Evolutionary conservation across 805 yeast species (phyloP), one percentile per base, ranked within the genome.

Genomic region (Wickerhamiella kurtzmanii): DNA sequence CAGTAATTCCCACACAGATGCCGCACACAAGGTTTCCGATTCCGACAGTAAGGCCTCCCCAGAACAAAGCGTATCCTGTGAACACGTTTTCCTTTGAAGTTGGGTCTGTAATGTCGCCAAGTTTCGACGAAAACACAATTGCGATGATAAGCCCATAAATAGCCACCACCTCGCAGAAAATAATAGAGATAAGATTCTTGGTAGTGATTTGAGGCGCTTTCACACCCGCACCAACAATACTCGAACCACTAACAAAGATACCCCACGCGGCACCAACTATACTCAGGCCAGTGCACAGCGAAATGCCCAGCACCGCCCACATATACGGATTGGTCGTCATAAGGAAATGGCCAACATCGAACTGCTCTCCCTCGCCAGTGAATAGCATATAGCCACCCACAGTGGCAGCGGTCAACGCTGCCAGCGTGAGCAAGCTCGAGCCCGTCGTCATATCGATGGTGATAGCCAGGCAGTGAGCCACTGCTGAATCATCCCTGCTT

Each of bases 191-290:
- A 63, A 92, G 76, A 65, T 92, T 92, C 72, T 92, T 92, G 47
- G 98, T 92, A 40, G 97, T 88, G 62, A 92, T 94, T 63, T 97
- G 74, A 45, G 98, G 98, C 13, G 95, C 92, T 65, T 84, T 84
- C 50, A 92, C 96, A 71, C 98, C 98, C 2, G 98, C 98, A 57
- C 98, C 98, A 52, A 92, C 68, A 56, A 92, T 84, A 22, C 96
- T 79, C 1, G 96, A 73, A 37, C 98, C 98, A 2, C 97, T 89
- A 51, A 92, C 76, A 64, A 89, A 92, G 56, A 92, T 92, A 53
- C 98, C 98, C 98, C 98, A 92, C 3, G 97, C 97, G 15, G 98
- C 98, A 37, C 98, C 98, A 38, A 88, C 81, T 15, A 92, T 96
- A 43, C 94, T 80, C 50, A 92, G 74, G 13, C 97, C 97, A 56